Evolutionary conservation across 257 asterid genomes (phyloP).

Genomic region (Plantago elongata): DNA sequence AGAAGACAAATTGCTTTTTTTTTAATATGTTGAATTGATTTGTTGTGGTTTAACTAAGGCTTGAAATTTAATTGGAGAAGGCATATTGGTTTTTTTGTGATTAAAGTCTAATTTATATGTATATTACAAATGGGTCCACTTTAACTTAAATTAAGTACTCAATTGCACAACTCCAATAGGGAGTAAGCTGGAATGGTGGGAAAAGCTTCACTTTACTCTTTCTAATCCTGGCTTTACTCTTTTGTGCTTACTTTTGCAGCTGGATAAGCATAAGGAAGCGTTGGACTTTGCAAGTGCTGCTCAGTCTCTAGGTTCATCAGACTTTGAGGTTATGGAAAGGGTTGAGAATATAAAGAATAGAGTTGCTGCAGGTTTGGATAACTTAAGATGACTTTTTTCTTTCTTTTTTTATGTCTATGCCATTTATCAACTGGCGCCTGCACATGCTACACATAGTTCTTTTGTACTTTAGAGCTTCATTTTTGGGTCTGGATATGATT

Average conservation of each 20-base stretch:
- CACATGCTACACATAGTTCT: conserved; percentile 6
- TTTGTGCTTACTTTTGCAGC: conserved; percentile 40
- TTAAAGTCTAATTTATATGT: no score
- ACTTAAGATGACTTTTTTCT: conserved; percentile 13
- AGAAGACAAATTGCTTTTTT: no score
- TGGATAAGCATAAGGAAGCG: conserved; percentile 76
- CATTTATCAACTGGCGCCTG: not conserved
- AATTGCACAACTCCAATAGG: no score
- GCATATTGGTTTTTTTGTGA: no score
- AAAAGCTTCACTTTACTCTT: conserved; percentile 11
- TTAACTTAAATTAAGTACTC: no score
- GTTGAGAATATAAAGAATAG: conserved; percentile 58
- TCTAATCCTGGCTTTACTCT: conserved; percentile 18
- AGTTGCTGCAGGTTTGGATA: conserved; percentile 62
- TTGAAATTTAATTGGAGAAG: no score
- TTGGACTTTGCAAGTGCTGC: conserved; percentile 76
- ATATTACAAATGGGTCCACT: no score
- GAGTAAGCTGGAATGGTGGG: conserved; percentile 4
- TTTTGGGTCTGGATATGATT: no score
- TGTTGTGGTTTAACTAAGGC: no score
- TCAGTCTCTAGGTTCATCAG: conserved; percentile 57
- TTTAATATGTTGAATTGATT: no score
- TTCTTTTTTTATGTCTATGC: not conserved
- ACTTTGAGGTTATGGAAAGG: conserved; percentile 54
- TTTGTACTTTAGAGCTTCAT: not conserved